These are phyloP conservation scores for Babesia sp. DNA, from an alignment of 169 alveolate species.

Conservation along the genomic window DNA sequence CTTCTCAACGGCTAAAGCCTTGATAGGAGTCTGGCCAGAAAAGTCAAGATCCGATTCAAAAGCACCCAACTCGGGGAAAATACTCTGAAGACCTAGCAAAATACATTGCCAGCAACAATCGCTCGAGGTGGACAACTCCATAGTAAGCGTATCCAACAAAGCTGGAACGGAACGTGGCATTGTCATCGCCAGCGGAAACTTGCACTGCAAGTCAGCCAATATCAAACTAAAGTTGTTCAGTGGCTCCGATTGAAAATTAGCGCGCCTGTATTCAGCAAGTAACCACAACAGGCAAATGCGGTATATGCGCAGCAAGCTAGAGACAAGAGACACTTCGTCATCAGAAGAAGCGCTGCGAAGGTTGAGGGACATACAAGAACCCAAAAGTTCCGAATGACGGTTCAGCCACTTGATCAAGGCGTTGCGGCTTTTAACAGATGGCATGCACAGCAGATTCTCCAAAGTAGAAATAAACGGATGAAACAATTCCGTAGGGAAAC, in stretches of 20 bases:
- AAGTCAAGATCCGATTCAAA: conserved; percentile 58
- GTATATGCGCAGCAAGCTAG: conserved; percentile 50
- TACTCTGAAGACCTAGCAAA: conserved; percentile 43
- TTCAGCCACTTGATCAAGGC: conserved; percentile 55
- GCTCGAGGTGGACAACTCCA: conserved; percentile 12
- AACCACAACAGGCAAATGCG: conserved; percentile 42
- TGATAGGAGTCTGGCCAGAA: conserved; percentile 48
- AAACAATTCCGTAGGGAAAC: conserved; percentile 24
- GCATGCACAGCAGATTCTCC: conserved; percentile 43
- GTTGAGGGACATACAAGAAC: neutral
- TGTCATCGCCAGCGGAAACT: conserved; percentile 59
- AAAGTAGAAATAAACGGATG: conserved; percentile 37
- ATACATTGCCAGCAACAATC: conserved; percentile 47
- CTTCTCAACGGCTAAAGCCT: conserved; percentile 45
- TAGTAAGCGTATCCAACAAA: conserved; percentile 30
- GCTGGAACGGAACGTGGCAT: conserved; percentile 35
- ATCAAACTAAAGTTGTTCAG: conserved; percentile 51
- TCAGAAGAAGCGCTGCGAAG: conserved; percentile 1
- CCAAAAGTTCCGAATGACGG: conserved; percentile 41
- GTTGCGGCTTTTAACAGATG: conserved; percentile 49
- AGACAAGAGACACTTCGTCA: conserved; percentile 8
- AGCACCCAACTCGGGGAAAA: conserved; percentile 64
- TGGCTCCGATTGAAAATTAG: conserved; percentile 10
- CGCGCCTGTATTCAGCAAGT: conserved; percentile 42
- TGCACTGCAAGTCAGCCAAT: conserved; percentile 58